Evolutionary conservation across 495 filamentous ascomycete genomes (phyloP).

Genomic region (Aeminium ludgeri): DNA sequence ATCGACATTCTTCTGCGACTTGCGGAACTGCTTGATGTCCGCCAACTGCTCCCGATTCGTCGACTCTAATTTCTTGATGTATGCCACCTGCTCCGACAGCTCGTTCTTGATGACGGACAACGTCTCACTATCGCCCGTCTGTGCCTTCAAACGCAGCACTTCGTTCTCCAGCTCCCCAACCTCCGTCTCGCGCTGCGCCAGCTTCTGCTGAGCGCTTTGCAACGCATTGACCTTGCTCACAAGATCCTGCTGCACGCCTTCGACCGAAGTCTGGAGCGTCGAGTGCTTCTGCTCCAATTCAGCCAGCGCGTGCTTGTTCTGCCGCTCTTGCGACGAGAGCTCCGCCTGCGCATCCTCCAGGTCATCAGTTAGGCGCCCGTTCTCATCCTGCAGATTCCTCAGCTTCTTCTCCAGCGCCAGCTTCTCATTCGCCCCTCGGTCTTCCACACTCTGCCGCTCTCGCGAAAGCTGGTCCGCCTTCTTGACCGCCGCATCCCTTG

Average conservation of each 20-base stretch:
- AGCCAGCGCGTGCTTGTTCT: conserved; percentile 47
- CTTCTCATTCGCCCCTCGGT: conserved; percentile 48
- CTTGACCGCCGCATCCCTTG: conserved; percentile 46
- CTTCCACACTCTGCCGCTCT: conserved; percentile 55
- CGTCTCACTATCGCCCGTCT: conserved; percentile 70
- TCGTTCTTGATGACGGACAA: conserved; percentile 69
- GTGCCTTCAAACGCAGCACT: conserved; percentile 61
- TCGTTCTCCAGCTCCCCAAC: conserved; percentile 63
- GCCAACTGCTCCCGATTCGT: conserved; percentile 61
- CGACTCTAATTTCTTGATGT: conserved; percentile 70
- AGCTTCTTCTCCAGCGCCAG: conserved; percentile 53
- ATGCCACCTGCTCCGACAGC: conserved; percentile 71
- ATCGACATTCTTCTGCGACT: conserved; percentile 67
- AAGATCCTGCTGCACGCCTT: conserved; percentile 56
- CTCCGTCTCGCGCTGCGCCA: conserved; percentile 50
- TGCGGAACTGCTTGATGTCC: conserved; percentile 65
- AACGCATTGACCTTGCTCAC: conserved; percentile 44
- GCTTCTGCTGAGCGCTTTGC: conserved; percentile 45
- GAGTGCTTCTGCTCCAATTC: conserved; percentile 57
- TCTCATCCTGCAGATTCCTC: conserved; percentile 55
- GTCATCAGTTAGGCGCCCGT: conserved; percentile 55
- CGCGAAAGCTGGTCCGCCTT: conserved; percentile 55
- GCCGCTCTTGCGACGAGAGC: conserved; percentile 51
- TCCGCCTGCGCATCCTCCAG: conserved; percentile 56
- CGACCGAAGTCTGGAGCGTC: conserved; percentile 46